These are phyloP conservation scores for Fusarium coicis DNA, from an alignment of 2,329 filamentous ascomycete genomes.

Conservation along the genomic window DNA sequence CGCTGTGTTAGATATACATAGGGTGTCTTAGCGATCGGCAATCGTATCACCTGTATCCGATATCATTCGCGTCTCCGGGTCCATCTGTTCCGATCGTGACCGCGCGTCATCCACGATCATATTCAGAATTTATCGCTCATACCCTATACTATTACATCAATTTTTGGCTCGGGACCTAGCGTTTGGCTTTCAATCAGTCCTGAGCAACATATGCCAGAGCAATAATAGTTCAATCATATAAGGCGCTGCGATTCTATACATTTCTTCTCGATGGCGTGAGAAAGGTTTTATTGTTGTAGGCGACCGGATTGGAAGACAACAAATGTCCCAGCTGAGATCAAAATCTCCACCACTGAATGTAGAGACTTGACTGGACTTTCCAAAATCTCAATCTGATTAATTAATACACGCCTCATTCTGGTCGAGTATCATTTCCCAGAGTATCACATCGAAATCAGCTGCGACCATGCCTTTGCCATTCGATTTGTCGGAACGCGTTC, in stretches of 20 bases:
- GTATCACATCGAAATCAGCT: too few species aligned
- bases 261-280: too few species aligned
- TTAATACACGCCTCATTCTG: too few species aligned
- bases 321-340: too few species aligned
- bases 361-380: too few species aligned
- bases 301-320: too few species aligned
- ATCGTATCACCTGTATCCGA: too few species aligned
- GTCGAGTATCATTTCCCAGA: too few species aligned
- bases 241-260: too few species aligned
- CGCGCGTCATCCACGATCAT: neutral
- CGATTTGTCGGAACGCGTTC: neutral
- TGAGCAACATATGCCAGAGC: fast-evolving
- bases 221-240: neutral
- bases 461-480: neutral
- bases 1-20: fast-evolving
- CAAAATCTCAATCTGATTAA: too few species aligned
- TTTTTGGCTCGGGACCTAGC: neutral
- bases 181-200: neutral
- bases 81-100: neutral
- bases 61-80: neutral
- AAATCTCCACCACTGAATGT: too few species aligned
- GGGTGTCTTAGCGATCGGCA: neutral
- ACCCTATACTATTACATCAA: neutral
- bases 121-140: neutral
- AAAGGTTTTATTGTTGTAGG: too few species aligned